A percentile compares a stretch with the other conserved stretches of the same genome.
phyloP scores from a whole-genome alignment of 306 rosid genomes.

The Ormosia emarginata region DNA sequence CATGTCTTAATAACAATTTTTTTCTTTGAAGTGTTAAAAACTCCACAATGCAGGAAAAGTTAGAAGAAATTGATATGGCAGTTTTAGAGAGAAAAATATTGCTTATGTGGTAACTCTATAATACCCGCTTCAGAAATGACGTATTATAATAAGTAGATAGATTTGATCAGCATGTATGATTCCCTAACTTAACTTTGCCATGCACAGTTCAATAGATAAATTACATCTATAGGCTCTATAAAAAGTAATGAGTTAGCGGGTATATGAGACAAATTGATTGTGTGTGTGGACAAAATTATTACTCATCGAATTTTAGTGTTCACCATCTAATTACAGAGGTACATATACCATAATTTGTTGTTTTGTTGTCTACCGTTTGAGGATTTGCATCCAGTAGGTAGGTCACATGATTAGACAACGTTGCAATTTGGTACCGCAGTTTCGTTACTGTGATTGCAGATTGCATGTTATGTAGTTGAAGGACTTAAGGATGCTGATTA shows the following conservation, averaged over 20 bases:
- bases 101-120: no score
- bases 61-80: no score
- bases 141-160: no score
- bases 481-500: background rate
- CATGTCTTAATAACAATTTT: no score
- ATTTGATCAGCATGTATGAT: background rate
- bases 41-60: no score
- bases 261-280: no score
- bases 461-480: background rate
- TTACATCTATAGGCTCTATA: no score
- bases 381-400: background rate
- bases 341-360: background rate
- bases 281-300: background rate
- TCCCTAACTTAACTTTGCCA: background rate
- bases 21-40: no score
- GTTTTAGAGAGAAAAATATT: no score
- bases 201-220: no score
- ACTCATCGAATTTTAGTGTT: background rate
- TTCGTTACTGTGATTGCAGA: background rate
- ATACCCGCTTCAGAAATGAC: no score
- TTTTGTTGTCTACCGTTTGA: background rate
- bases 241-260: no score
- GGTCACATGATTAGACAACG: background rate
- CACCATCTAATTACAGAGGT: background rate
- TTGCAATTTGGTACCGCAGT: background rate